Conservation (phyloP, 2,329 filamentous ascomycete species). For the Tricladium varicosporioides region DNA sequence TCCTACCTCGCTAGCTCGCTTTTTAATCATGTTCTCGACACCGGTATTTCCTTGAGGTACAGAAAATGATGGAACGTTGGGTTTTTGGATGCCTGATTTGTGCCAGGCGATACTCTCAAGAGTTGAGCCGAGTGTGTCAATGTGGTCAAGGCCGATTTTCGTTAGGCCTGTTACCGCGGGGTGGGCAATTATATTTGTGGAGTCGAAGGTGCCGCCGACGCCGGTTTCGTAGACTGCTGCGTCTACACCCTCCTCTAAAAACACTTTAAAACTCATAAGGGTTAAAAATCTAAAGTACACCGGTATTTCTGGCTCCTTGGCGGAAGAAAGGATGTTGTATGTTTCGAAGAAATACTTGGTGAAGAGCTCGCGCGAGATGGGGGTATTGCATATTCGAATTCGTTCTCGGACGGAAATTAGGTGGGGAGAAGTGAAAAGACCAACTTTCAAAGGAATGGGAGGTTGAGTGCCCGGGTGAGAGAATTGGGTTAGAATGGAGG, state of each 20-base stretch:
- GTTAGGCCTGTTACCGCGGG: constrained; percentile 61
- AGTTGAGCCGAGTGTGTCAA: constrained; percentile 59
- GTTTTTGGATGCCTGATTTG: constrained; percentile 49
- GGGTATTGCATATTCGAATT: constrained; percentile 58
- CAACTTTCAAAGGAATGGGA: constrained; percentile 39
- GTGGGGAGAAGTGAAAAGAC: constrained; percentile 68
- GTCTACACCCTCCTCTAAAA: constrained; percentile 60
- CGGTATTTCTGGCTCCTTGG: constrained; percentile 38
- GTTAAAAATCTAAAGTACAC: constrained; percentile 62
- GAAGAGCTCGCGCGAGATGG: constrained; percentile 58
- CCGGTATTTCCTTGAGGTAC: constrained; percentile 37
- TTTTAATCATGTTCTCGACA: constrained; percentile 32
- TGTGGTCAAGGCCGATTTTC: constrained; percentile 66
- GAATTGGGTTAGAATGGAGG: constrained; percentile 59
- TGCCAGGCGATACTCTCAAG: constrained; percentile 70
- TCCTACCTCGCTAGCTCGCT: neutral
- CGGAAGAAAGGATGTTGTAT: constrained; percentile 52
- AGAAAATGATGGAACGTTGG: neutral
- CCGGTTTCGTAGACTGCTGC: constrained; percentile 65
- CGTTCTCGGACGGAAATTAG: constrained; percentile 66
- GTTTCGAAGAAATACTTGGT: constrained; percentile 67
- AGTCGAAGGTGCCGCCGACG: constrained; percentile 66
- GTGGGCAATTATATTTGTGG: constrained; percentile 62
- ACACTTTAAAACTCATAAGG: constrained; percentile 65
- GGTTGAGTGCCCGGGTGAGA: constrained; percentile 34